Evolutionary conservation across 2,329 filamentous ascomycete species (phyloP).

Genomic region (Fusarium penzigii): DNA sequence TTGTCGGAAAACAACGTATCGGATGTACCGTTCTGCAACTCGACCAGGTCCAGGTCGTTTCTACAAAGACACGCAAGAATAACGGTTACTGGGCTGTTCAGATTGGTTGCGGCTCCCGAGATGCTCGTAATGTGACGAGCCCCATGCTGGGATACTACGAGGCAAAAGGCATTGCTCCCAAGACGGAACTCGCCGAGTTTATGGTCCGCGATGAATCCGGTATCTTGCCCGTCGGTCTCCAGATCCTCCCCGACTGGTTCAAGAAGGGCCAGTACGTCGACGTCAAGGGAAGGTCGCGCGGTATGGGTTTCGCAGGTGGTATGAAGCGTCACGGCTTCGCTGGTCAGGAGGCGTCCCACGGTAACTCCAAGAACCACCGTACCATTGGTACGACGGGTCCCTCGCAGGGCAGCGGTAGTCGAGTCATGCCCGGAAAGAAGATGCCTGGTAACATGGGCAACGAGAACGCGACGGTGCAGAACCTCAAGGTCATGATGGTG

Average conservation of each 20-base stretch:
- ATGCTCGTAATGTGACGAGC: conserved; percentile 74
- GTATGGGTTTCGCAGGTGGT: conserved; percentile 92
- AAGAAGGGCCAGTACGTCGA: conserved; percentile 88
- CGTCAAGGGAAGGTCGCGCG: conserved; percentile 74
- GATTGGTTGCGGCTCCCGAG: conserved; percentile 75
- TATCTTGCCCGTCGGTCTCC: conserved; percentile 72
- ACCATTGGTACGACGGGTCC: conserved; percentile 88
- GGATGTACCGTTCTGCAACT: conserved; percentile 92
- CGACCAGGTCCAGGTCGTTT: conserved; percentile 86
- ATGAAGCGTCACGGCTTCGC: conserved; percentile 95
- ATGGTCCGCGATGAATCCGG: conserved; percentile 74
- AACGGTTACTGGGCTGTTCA: conserved; percentile 96
- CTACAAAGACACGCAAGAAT: conserved; percentile 75
- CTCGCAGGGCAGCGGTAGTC: conserved; percentile 86
- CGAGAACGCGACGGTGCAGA: conserved; percentile 85
- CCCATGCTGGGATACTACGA: conserved; percentile 89
- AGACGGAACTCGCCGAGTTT: conserved; percentile 84
- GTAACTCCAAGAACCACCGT: conserved; percentile 92
- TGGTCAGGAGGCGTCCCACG: conserved; percentile 90
- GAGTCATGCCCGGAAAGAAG: conserved; percentile 93
- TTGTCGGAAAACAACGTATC: conserved; percentile 74
- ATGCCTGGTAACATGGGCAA: conserved; percentile 97
- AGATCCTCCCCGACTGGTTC: conserved; percentile 88
- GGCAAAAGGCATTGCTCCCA: conserved; percentile 77
- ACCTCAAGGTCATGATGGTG: conserved; percentile 84